phyloP scores from a whole-genome alignment of 106 monocot species.

The Iris macrosiphon region DNA sequence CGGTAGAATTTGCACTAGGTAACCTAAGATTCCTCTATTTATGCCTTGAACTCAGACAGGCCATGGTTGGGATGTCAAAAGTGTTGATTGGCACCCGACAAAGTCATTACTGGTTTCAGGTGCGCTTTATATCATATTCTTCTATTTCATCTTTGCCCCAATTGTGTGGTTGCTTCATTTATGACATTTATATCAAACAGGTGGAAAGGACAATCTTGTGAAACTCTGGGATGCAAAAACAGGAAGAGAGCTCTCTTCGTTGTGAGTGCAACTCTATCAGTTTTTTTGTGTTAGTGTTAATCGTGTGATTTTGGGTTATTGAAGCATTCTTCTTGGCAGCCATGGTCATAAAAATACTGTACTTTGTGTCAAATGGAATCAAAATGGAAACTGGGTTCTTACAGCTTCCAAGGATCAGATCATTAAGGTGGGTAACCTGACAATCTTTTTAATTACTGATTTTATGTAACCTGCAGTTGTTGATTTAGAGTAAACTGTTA shows the following conservation, averaged over 20 bases:
- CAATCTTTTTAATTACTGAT: no score
- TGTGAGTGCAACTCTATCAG: conserved; percentile 21
- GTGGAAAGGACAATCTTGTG: conserved; percentile 98
- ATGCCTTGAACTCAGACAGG: conserved; percentile 72
- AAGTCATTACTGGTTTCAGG: conserved; percentile 96
- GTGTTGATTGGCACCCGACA: conserved; percentile 97
- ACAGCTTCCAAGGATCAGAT: conserved; percentile 97
- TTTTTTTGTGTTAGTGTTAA: not conserved
- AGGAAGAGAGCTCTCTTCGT: conserved; percentile 84
- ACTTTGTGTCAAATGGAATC: conserved; percentile 97
- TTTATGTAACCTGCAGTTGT: no score
- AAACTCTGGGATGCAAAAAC: conserved; percentile 99
- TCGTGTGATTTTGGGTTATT: not conserved
- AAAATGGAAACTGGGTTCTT: conserved; percentile 98
- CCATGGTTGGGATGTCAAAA: conserved; percentile 99
- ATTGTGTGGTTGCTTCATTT: not conserved
- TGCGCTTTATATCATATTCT: conserved; percentile 5
- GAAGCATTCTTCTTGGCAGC: conserved; percentile 7
- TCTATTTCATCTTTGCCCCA: not conserved
- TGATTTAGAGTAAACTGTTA: no score
- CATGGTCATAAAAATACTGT: conserved; percentile 99
- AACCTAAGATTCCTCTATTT: conserved; percentile 31
- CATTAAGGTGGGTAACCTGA: conserved; percentile 20
- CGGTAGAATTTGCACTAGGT: conserved; percentile 9
- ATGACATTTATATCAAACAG: conserved; percentile 28